Percentiles rank a stretch among this genome's conserved stretches.
Evolutionary conservation across 2,329 filamentous ascomycete genomes (phyloP).

Genomic region (Penicillium sp.): DNA sequence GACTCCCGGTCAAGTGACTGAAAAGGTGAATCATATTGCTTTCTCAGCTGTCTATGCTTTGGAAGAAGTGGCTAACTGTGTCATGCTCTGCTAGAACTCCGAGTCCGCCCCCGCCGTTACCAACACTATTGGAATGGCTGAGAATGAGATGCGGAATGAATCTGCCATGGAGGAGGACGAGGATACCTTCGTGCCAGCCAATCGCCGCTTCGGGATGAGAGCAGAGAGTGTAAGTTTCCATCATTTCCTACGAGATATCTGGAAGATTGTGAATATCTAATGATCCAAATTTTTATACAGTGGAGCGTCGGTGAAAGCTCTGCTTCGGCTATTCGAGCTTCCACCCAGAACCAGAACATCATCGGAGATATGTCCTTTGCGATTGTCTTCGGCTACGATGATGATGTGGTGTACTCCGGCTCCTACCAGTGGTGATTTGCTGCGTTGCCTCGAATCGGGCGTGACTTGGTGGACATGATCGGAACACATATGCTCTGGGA

Average conservation of each 20-base stretch:
- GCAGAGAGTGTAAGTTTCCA: not conserved
- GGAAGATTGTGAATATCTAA: not conserved
- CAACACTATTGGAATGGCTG: not conserved
- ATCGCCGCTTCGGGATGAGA: not conserved
- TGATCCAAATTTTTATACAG: not conserved
- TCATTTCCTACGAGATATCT: not conserved
- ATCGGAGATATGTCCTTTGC: not conserved
- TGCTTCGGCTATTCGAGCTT: not conserved
- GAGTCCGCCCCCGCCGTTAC: not conserved
- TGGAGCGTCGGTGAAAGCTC: not conserved
- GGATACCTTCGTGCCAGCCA: not conserved
- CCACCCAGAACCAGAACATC: too few relatives aligned
- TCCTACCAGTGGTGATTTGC: not conserved
- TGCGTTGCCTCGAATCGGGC: not conserved
- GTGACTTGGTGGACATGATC: not conserved
- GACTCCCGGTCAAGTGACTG: not conserved
- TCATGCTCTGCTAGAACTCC: not conserved
- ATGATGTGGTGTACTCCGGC: not conserved
- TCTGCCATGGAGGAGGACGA: not conserved
- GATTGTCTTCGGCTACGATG: not conserved
- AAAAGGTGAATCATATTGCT: not conserved
- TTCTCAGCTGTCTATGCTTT: not conserved
- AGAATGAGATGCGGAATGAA: not conserved
- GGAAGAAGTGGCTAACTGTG: not conserved
- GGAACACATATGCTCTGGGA: not conserved